Base-by-base conservation (phyloP, 768 basidiomycete species). In the Tricholoma terreum region DNA sequence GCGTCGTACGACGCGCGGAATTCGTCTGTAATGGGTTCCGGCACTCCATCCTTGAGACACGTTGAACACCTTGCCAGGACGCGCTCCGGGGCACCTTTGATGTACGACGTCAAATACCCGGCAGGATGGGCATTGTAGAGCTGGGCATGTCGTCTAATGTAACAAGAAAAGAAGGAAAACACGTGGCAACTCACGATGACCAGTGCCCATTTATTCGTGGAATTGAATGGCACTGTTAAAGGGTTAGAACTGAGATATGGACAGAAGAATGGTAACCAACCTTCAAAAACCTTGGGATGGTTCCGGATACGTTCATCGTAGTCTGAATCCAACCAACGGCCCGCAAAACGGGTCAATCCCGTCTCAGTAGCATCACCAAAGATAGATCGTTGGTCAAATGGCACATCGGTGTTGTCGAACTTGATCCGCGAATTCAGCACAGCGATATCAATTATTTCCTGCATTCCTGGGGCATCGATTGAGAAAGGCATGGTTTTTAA, bases 361-460 rank as follows among this genome's bases (percentile, higher is more conserved):
- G 85, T 86, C 71, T 88, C 86, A 3, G 86, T 88, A n/a, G 86
- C 86, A 66, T 88, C 86, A 3, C 86, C 86, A 17, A 88, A 76
- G 54, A 88, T 86, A 36, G 72, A 69, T 49, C 86, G 77, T 67
- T 86, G 71, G 17, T 82, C 79, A 56, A 88, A 86, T 1, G 84
- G 82, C 6, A 87, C 67, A 63, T 87, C 84, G 1, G 72, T 77
- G 64, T 76, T 81, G 72, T 86, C 84, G 62, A 88, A 88, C 68
- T 87, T 87, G 72, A 88, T 79, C 17, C 84, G 79, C 17, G 85
- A 87, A 67, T 88, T 88, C 54, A 88, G 76, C 0, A 82, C 81
- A 12, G 83, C 80, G 49, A 86, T 82, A 61, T 86, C 82, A 48
- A 85, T 79, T 61, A 86, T 81, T 63, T 88, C 85, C 33, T 65